Base-by-base conservation (phyloP, 345 rosid genomes). In the Melaleuca alternifolia region DNA sequence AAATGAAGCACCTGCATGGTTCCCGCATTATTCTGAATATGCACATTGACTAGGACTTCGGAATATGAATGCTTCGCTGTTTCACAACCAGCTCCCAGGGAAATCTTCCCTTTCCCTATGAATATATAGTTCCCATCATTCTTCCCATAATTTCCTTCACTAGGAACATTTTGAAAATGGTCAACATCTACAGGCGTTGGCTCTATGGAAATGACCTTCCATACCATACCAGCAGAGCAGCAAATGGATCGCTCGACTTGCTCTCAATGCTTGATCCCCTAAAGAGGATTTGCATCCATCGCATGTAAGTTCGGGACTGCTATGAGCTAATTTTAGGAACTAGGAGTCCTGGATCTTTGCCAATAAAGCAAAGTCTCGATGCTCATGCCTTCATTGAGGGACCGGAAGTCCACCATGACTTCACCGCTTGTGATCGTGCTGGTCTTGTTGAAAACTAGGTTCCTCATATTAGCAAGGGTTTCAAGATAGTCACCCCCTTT, bases 221-320 rank as follows among this genome's bases (percentile, higher is more conserved):
- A 86, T 94, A 91, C 26, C 92, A 96, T 50, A 97, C 93, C 51
- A 97, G 90, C 50, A 97, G 95, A 61, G 92, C 87, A 52, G 99
- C 98, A 95, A 96, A 91, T 65, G 98, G 99, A 92, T 97, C 98
- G 83, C 96, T 93, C 37, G 98, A 96, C 87, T 95, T 96, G 82
- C 96, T 93, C 91, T 96, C 98, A 28, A 92, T 89, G 92, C 99
- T 94, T 85, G 99, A 94, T 57, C 94, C 96, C 98, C 98, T 96
- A 81, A 1, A 84, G 21, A 21, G n/a, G n/a, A n/a, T n/a, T n/a
- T n/a, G n/a, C n/a, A n/a, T n/a, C 53, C 14, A 11, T 53, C 16
- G 54, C 54, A 53, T 53, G 8, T 18, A 53, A 15, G 54, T 18
- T 53, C 21, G 18, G 56, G 23, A 53, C 56, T 53, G 6, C 54